Evolutionary conservation across 176 grass and related monocot genomes (phyloP).

Genomic region (Oryza punctata): DNA sequence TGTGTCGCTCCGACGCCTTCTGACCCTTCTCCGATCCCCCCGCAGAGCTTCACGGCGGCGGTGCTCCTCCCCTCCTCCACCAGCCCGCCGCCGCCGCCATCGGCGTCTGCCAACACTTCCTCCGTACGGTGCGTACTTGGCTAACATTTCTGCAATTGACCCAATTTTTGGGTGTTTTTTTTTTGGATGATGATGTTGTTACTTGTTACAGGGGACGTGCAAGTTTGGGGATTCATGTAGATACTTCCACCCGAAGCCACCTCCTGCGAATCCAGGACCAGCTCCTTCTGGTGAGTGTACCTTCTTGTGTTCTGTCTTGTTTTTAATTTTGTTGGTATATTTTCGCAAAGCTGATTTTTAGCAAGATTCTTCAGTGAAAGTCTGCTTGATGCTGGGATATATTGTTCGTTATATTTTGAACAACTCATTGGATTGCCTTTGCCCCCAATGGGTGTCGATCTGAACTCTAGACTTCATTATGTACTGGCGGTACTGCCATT

Average conservation of each 20-base stretch:
- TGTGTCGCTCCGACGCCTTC: constrained; percentile 33
- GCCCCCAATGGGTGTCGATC: not conserved
- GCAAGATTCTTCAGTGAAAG: not conserved
- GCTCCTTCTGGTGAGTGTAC: constrained; percentile 47
- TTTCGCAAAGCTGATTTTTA: not conserved
- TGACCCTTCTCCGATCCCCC: not conserved
- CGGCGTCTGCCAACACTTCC: constrained; percentile 80
- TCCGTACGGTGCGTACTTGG: constrained; percentile 51
- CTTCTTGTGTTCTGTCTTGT: not conserved
- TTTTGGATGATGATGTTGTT: not conserved
- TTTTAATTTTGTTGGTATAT: not conserved
- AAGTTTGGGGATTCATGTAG: constrained; percentile 76
- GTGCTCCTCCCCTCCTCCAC: constrained; percentile 16
- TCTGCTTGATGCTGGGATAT: not conserved
- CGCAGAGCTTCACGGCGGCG: constrained; percentile 46
- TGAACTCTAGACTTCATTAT: not conserved
- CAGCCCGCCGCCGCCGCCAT: constrained; percentile 47
- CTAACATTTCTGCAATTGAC: not conserved
- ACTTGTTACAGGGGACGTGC: constrained; percentile 59
- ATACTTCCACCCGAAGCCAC: constrained; percentile 76
- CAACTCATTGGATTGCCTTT: not conserved
- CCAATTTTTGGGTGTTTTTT: not conserved
- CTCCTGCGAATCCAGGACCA: constrained; percentile 29
- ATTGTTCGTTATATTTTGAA: not conserved
- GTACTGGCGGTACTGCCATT: not conserved